phyloP scores from a whole-genome alignment of 306 rosid genomes.

The Lathyrus tuberosus region DNA sequence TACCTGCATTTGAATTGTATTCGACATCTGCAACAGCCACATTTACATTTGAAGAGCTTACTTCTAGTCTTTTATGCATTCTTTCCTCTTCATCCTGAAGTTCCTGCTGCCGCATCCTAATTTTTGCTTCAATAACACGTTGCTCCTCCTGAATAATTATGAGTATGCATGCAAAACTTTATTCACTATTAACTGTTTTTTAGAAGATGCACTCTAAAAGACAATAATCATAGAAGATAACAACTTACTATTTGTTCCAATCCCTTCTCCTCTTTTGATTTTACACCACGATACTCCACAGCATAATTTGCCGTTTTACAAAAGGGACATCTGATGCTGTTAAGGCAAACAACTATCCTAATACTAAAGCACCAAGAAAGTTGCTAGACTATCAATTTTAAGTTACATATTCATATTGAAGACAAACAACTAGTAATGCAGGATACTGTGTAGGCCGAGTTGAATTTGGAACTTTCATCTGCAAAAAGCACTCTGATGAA shows the following conservation, averaged over 20 bases:
- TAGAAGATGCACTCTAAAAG: constrained; percentile 30
- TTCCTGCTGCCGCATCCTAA: constrained; percentile 90
- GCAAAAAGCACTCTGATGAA: constrained; percentile 90
- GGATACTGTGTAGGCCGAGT: constrained; percentile 99
- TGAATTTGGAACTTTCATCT: constrained; percentile 99
- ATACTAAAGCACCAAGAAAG: constrained; percentile 27
- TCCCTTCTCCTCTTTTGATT: constrained; percentile 95
- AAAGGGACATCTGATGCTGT: constrained; percentile 84
- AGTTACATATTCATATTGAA: constrained; percentile 18
- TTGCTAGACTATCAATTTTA: neutral
- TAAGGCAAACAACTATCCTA: constrained; percentile 54
- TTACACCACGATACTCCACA: constrained; percentile 93
- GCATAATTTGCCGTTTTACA: constrained; percentile 94
- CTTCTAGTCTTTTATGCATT: constrained; percentile 76
- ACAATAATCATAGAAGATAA: constrained; percentile 30
- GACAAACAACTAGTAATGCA: constrained; percentile 31
- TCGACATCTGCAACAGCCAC: constrained; percentile 55
- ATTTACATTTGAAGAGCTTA: constrained; percentile 54
- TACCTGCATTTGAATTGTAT: constrained; percentile 72
- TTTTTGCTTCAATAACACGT: constrained; percentile 97
- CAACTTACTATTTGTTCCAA: constrained; percentile 85
- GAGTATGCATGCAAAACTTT: constrained; percentile 18
- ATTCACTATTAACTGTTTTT: constrained; percentile 17
- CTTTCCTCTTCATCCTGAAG: constrained; percentile 90
- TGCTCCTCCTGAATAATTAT: constrained; percentile 81